These are phyloP conservation scores for Cyanidiococcus yangmingshanensis DNA, from an alignment of 23 red algal genomes.

Conservation along the genomic window DNA sequence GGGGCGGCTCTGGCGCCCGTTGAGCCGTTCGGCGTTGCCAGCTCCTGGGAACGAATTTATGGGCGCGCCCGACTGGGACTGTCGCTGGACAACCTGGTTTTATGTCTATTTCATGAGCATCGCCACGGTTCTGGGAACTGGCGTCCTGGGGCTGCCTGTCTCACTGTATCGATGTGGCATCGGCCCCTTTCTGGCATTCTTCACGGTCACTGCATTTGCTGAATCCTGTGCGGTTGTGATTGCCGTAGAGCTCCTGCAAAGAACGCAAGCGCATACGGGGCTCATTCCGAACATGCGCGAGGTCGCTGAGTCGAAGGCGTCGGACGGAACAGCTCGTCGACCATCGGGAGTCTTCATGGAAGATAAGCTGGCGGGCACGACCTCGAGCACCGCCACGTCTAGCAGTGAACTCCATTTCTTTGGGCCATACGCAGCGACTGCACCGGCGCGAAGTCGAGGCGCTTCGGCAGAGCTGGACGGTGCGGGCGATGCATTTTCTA, in stretches of 20 bases:
- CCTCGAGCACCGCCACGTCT: background rate
- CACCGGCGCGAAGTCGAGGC: background rate
- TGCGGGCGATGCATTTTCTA: background rate
- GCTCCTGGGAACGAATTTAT: background rate
- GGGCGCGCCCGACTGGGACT: background rate
- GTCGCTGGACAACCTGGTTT: background rate
- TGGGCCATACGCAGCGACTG: background rate
- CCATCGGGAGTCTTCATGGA: background rate
- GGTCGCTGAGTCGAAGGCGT: background rate
- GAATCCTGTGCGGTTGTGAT: slow-evolving; percentile 37
- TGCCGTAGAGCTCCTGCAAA: slow-evolving; percentile 69
- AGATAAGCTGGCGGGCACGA: background rate
- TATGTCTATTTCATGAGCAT: slow-evolving; percentile 38
- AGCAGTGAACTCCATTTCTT: background rate
- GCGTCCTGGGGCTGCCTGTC: slow-evolving; percentile 78
- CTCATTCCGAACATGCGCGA: background rate
- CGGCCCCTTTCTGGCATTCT: slow-evolving; percentile 44
- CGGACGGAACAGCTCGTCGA: background rate
- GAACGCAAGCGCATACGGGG: slow-evolving; percentile 26
- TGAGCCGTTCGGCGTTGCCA: background rate
- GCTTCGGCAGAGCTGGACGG: background rate
- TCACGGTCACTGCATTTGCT: slow-evolving; percentile 39
- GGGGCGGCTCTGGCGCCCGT: background rate
- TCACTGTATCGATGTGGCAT: slow-evolving; percentile 52
- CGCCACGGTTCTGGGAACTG: slow-evolving; percentile 73